A percentile compares a stretch with the other conserved stretches of the same genome.
Conservation (phyloP, 2,329 filamentous ascomycete genomes). For the Cordyceps javanica region DNA sequence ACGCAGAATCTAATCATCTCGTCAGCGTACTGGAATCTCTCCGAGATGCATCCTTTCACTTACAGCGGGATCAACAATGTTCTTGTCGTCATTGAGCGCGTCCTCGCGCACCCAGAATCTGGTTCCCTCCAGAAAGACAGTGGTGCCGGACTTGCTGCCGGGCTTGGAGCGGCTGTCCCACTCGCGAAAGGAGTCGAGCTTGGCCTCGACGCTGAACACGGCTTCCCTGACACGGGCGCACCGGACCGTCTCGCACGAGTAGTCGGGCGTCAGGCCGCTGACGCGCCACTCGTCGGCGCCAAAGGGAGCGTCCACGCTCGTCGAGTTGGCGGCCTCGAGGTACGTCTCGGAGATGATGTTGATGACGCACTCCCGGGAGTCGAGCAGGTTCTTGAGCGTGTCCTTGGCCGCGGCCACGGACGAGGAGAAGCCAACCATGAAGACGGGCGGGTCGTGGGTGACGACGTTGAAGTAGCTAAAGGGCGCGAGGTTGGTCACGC, state of each 20-base stretch:
- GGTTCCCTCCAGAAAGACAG: conserved; percentile 76
- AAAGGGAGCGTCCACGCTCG: conserved; percentile 69
- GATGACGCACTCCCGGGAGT: conserved; percentile 70
- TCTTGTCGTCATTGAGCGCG: conserved; percentile 72
- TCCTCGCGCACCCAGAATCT: conserved; percentile 88
- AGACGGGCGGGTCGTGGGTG: conserved; percentile 80
- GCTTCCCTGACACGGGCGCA: conserved; percentile 73
- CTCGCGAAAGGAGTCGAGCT: conserved; percentile 66
- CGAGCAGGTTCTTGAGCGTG: conserved; percentile 65
- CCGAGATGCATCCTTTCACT: conserved; percentile 23
- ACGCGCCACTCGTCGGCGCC: conserved; percentile 75
- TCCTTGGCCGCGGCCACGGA: conserved; percentile 61
- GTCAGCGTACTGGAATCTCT: not conserved
- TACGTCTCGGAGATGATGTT: conserved; percentile 84
- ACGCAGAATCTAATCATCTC: conserved; percentile 51
- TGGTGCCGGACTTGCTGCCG: conserved; percentile 66
- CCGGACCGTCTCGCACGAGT: conserved; percentile 58
- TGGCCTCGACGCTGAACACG: conserved; percentile 76
- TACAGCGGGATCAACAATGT: conserved; percentile 64
- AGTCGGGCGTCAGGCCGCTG: conserved; percentile 65
- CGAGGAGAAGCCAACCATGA: conserved; percentile 53
- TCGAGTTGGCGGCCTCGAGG: conserved; percentile 81
- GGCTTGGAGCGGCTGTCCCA: conserved; percentile 67
- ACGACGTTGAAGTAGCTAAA: conserved; percentile 84
- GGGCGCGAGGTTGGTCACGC: conserved; percentile 67